Conservation (phyloP, 208 protist genomes). For the Trypanosoma platydactyli region DNA sequence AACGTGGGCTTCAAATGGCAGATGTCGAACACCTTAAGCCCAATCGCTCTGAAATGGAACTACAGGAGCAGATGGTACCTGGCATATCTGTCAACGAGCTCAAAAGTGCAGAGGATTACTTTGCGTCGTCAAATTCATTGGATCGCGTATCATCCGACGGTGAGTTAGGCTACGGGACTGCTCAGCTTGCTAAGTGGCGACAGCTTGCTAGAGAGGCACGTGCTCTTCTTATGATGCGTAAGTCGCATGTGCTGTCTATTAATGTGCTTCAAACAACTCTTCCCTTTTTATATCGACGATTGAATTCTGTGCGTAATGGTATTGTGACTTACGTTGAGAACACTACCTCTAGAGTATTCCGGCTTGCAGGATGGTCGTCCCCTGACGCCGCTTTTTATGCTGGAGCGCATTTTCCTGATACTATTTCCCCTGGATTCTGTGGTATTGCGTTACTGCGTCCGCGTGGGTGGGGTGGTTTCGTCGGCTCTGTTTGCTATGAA, state of each 20-base stretch:
- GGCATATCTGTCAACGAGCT: neutral
- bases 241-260: conserved; percentile 52
- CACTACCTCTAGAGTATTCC: conserved; percentile 39
- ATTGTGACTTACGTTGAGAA: conserved; percentile 63
- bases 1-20: conserved; percentile 52
- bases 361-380: conserved; percentile 46
- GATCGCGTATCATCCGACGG: neutral
- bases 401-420: conserved; percentile 54
- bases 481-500: conserved; percentile 66
- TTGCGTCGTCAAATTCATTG: neutral
- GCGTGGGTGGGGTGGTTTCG: conserved; percentile 63
- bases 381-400: conserved; percentile 45
- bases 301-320: conserved; percentile 39
- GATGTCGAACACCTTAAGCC: conserved; percentile 45
- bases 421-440: conserved; percentile 43
- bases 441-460: conserved; percentile 62
- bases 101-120: neutral
- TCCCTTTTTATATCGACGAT: conserved; percentile 45
- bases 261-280: conserved; percentile 45
- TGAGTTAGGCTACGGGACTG: neutral
- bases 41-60: conserved; percentile 47
- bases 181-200: conserved; percentile 58
- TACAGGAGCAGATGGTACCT: conserved; percentile 30
- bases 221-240: conserved; percentile 54
- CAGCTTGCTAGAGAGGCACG: conserved; percentile 50